Base-by-base conservation (phyloP, 805 yeast genomes). In the Yamadazyma olivae region DNA sequence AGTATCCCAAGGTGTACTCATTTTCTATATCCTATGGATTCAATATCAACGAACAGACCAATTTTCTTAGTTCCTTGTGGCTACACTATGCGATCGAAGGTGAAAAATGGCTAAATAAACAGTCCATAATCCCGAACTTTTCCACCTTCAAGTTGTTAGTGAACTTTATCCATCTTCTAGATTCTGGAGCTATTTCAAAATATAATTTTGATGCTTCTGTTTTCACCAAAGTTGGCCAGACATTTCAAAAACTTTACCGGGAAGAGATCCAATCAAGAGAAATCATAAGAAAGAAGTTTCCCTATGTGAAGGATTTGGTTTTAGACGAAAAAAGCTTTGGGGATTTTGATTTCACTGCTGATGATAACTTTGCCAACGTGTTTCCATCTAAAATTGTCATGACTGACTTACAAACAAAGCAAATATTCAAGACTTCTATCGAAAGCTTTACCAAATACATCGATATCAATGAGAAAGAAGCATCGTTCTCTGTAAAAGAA, bases 41-140 rank as follows among this genome's bases (percentile, higher is more conserved):
- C 33, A 69, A 70, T 27, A 53, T 81, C 5, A 70, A 74, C 35
- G 85, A 83, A 53, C 65, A 70, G 23, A 75, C 73, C 3, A 69
- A 71, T 36, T 73, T 81, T 61, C 83, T 84, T 1, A 67, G 83
- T 1, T 44, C 53, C 8, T 56, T 67, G 6, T 83, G 90, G 89
- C 48, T 82, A 8, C 56, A 63, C 3, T 54, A 65, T 35, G 72
- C 78, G 0, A 14, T 63, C 2, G 75, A 70, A 22, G 77, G 77
- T 0, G 75, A 72, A 26, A 48, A 55, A 20, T 80, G 83, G 83
- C 47, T 77, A 12, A 40, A 53, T 3, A 58, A 62, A 14, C 78
- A 77, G 40, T 57, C 64, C 0, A 45, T 76, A 1, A 29, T 77
- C 2, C 84, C 87, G 0, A 63, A 62, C 28, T 73, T 83, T 33